Percentiles rank a stretch among this genome's conserved stretches.
These are phyloP conservation scores for Crithidia expoeki DNA, from an alignment of 208 protist genomes.

Conservation along the genomic window DNA sequence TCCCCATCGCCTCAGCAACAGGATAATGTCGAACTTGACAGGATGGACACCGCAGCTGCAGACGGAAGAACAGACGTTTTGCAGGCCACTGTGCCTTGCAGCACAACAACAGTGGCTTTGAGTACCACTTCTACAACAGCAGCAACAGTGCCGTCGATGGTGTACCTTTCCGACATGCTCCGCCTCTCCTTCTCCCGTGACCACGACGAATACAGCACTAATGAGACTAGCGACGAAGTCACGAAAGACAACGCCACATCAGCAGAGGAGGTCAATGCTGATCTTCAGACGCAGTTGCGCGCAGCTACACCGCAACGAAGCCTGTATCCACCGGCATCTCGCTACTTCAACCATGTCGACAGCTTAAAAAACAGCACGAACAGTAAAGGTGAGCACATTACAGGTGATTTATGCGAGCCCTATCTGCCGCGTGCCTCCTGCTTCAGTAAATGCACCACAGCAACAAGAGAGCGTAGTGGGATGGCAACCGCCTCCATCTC, in stretches of 20 bases:
- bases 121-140: not conserved
- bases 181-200: slow-evolving; percentile 20
- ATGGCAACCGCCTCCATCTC: slow-evolving; percentile 9
- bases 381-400: not conserved
- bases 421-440: not conserved
- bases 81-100: not conserved
- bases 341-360: not conserved
- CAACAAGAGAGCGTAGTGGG: not conserved
- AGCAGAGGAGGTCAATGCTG: not conserved
- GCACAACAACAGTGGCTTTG: not conserved
- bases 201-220: not conserved
- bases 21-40: not conserved
- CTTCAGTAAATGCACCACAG: not conserved
- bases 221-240: not conserved
- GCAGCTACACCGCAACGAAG: not conserved
- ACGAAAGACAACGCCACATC: not conserved
- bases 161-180: slow-evolving; percentile 29
- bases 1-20: not conserved
- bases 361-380: not conserved
- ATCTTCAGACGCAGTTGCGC: not conserved
- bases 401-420: not conserved
- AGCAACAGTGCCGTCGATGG: not conserved
- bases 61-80: not conserved
- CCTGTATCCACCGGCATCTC: not conserved
- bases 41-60: not conserved